Evolutionary conservation across 2,329 filamentous ascomycete genomes (phyloP).

Genomic region (Fusarium sp.): DNA sequence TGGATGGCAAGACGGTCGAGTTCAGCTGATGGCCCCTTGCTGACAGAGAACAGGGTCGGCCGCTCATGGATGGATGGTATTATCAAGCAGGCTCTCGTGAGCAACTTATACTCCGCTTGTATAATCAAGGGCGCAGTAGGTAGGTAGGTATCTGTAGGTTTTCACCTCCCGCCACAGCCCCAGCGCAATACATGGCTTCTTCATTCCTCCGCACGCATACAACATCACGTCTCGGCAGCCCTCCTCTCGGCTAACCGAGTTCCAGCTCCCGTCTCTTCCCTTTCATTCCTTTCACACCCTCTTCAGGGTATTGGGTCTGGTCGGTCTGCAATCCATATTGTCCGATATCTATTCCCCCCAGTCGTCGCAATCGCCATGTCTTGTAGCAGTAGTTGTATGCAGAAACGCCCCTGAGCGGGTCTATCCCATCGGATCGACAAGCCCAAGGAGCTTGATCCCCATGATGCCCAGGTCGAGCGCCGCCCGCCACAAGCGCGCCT

Average conservation of each 20-base stretch:
- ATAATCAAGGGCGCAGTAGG: neutral
- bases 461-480: conserved; percentile 16
- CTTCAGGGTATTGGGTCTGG: neutral
- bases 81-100: conserved; percentile 18
- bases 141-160: neutral
- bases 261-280: conserved; percentile 4
- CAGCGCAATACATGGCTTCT: conserved; percentile 7
- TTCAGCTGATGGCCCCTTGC: conserved; percentile 10
- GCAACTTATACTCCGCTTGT: neutral
- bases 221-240: conserved; percentile 14
- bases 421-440: conserved; percentile 34
- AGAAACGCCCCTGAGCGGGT: conserved; percentile 14
- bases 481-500: conserved; percentile 40
- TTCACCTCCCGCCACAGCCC: conserved; percentile 19
- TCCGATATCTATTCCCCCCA: neutral
- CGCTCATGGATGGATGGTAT: conserved; percentile 15
- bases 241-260: conserved; percentile 10
- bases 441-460: conserved; percentile 21
- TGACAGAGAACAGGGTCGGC: conserved; percentile 20
- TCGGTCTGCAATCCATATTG: neutral
- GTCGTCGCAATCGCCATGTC: conserved; percentile 15
- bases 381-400: neutral
- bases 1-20: neutral
- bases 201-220: conserved; percentile 24
- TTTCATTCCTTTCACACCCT: neutral